A percentile compares a stretch with the other conserved stretches of the same genome.
Evolutionary conservation across 1,284 basidiomycete species (phyloP).

Genomic region (Sphaerobolus stellatus): DNA sequence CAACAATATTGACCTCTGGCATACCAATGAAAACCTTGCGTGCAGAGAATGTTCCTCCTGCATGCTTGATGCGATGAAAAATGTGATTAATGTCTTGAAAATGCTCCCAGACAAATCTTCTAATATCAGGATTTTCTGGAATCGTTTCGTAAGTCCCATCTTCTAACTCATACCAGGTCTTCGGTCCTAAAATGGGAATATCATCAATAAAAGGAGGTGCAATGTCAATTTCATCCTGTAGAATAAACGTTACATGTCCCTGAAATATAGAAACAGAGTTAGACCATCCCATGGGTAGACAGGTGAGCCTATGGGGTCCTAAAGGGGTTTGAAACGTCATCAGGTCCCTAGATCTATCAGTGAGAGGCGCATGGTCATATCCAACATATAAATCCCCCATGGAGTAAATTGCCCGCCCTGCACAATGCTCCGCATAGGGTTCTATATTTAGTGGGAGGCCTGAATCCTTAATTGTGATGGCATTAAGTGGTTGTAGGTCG

Average conservation of each 20-base stretch:
- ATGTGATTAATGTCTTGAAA: constrained; percentile 28
- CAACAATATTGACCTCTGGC: constrained; percentile 20
- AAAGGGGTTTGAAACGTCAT: constrained; percentile 22
- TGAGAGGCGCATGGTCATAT: constrained; percentile 20
- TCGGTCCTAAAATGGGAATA: constrained; percentile 7
- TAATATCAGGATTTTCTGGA: constrained; percentile 24
- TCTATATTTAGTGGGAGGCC: constrained; percentile 24
- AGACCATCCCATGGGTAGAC: constrained; percentile 25
- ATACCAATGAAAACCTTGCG: constrained; percentile 19
- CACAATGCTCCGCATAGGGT: constrained; percentile 32
- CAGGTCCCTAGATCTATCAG: constrained; percentile 27
- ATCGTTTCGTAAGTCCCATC: constrained; percentile 22
- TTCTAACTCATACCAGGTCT: constrained; percentile 16
- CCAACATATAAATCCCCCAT: constrained; percentile 32
- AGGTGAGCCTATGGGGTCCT: constrained; percentile 11
- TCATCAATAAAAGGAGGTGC: constrained; percentile 29
- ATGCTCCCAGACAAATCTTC: constrained; percentile 38
- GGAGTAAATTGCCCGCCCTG: constrained; percentile 29
- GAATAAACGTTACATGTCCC: constrained; percentile 14
- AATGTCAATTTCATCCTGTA: constrained; percentile 32
- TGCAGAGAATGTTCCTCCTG: constrained; percentile 23
- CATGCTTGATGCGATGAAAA: constrained; percentile 22
- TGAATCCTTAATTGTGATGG: constrained; percentile 22
- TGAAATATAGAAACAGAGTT: constrained; percentile 29
- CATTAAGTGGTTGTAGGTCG: constrained; percentile 15